Conservation (phyloP, 768 basidiomycete species). For the Hypholoma fasciculare region DNA sequence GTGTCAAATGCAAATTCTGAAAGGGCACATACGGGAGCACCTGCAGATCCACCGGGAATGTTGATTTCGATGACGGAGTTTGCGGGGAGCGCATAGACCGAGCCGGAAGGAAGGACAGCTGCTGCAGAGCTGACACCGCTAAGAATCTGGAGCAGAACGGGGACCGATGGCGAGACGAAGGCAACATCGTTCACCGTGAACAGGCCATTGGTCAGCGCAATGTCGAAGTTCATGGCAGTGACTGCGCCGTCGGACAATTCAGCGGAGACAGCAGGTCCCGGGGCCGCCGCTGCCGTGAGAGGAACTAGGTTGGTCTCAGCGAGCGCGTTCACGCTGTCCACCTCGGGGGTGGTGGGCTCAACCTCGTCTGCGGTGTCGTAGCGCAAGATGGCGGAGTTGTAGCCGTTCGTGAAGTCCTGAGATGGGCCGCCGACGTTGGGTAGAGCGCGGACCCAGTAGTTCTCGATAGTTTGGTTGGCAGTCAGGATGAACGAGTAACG, state of each 20-base stretch:
- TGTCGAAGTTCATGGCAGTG: slow-evolving; percentile 40
- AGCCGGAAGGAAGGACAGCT: slow-evolving; percentile 48
- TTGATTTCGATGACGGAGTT: slow-evolving; percentile 39
- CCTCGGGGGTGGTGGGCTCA: slow-evolving; percentile 41
- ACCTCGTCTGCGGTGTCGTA: slow-evolving; percentile 43
- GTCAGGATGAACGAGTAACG: slow-evolving; percentile 4
- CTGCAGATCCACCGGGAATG: slow-evolving; percentile 25
- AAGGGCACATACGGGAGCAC: slow-evolving; percentile 32
- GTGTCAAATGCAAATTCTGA: neutral
- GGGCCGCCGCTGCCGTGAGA: slow-evolving; percentile 22
- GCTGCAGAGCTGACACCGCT: slow-evolving; percentile 48
- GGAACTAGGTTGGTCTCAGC: slow-evolving; percentile 41
- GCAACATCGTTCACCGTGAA: slow-evolving; percentile 32
- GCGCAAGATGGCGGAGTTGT: slow-evolving; percentile 51
- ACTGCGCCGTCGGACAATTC: slow-evolving; percentile 24
- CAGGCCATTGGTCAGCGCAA: slow-evolving; percentile 15
- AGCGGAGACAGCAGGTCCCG: neutral
- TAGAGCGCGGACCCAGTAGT: slow-evolving; percentile 7
- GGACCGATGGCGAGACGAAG: slow-evolving; percentile 40
- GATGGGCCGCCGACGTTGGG: neutral
- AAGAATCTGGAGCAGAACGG: slow-evolving; percentile 61
- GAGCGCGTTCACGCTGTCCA: slow-evolving; percentile 26
- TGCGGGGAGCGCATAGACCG: slow-evolving; percentile 44
- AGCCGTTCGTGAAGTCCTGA: slow-evolving; percentile 18
- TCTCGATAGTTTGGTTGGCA: slow-evolving; percentile 1